Evolutionary conservation across 2,329 filamentous ascomycete species (phyloP).

Genomic region (Fusarium agapanthi): DNA sequence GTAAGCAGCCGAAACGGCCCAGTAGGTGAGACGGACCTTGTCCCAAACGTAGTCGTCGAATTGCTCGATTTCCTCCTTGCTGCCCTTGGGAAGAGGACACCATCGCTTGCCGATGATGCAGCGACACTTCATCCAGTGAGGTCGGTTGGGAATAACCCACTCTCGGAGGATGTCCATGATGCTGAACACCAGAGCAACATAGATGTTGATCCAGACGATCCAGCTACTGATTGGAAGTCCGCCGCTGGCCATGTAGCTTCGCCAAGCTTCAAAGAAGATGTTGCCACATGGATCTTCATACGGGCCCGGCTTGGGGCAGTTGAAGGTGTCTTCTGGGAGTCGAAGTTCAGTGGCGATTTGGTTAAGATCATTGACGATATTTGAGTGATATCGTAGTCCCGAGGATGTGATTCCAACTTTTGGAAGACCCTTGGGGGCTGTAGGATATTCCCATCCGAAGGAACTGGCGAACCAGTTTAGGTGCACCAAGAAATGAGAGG

Average conservation of each 20-base stretch:
- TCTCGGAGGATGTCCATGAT: conserved; percentile 27
- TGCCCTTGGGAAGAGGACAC: conserved; percentile 38
- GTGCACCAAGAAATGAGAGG: conserved; percentile 39
- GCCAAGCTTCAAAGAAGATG: conserved; percentile 42
- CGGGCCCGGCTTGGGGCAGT: conserved; percentile 31
- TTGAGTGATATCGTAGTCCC: conserved; percentile 24
- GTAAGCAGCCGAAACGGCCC: conserved; percentile 31
- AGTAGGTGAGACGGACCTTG: conserved; percentile 38
- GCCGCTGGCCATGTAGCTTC: conserved; percentile 19
- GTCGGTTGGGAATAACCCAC: conserved; percentile 40
- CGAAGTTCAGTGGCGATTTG: conserved; percentile 34
- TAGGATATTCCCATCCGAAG: conserved; percentile 41
- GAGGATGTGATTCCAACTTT: conserved; percentile 34
- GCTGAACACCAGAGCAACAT: conserved; percentile 24
- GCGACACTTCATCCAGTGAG: conserved; percentile 40
- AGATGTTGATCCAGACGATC: conserved; percentile 26
- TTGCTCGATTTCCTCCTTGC: conserved; percentile 40
- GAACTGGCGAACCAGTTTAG: conserved; percentile 39
- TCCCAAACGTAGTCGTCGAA: conserved; percentile 41
- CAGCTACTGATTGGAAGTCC: conserved; percentile 28
- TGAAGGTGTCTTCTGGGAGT: conserved; percentile 33
- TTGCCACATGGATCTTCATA: conserved; percentile 35
- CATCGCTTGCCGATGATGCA: conserved; percentile 40
- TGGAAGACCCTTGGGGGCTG: conserved; percentile 35
- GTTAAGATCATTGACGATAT: conserved; percentile 31